These are phyloP conservation scores for Fusarium sterilihyphosum DNA, from an alignment of 2,329 filamentous ascomycete species.

Conservation along the genomic window DNA sequence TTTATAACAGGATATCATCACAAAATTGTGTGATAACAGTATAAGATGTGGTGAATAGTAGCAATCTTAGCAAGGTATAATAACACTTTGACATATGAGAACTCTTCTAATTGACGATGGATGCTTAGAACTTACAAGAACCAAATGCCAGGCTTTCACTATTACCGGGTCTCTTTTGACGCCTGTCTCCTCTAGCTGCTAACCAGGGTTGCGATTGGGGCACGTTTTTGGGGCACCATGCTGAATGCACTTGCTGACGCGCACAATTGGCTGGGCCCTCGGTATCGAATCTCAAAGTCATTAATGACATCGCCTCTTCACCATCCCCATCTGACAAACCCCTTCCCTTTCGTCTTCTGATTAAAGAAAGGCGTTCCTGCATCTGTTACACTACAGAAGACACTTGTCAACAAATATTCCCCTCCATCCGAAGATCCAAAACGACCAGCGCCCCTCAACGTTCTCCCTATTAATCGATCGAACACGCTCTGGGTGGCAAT, in stretches of 20 bases:
- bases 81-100: neutral
- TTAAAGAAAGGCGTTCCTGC: neutral
- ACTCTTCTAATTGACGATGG: neutral
- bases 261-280: slow-evolving; percentile 39
- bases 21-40: neutral
- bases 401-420: neutral
- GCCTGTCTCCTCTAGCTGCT: neutral
- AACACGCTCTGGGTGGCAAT: slow-evolving; percentile 38
- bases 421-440: neutral
- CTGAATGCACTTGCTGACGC: slow-evolving; percentile 38
- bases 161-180: neutral
- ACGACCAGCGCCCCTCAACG: slow-evolving; percentile 10
- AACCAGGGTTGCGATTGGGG: slow-evolving; percentile 17
- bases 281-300: slow-evolving; percentile 26
- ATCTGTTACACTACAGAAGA: neutral
- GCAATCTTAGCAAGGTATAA: neutral
- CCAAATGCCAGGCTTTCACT: neutral
- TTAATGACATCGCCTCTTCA: slow-evolving; percentile 21
- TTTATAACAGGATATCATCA: no score
- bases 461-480: slow-evolving; percentile 11
- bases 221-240: slow-evolving; percentile 26
- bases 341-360: slow-evolving; percentile 2
- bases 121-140: neutral
- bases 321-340: slow-evolving; percentile 7
- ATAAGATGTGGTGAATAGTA: no score